phyloP scores from a whole-genome alignment of 352 stramenopile genomes.

The Globisporangium viniferum region DNA sequence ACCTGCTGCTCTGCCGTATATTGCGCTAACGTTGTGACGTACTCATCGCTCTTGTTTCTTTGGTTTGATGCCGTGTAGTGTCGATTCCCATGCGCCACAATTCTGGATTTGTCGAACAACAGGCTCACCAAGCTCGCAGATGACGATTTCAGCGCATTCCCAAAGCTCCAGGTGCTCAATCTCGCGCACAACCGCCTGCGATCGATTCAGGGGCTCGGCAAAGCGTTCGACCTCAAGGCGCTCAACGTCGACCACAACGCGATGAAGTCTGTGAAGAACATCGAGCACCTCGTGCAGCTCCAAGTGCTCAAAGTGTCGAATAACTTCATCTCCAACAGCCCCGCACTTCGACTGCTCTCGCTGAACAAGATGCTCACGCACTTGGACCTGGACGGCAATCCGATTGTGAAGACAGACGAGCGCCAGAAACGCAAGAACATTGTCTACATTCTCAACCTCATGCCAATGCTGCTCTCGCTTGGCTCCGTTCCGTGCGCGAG shows the following conservation, averaged over 20 bases:
- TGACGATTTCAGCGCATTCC: slow-evolving; percentile 46
- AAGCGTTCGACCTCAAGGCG: slow-evolving; percentile 56
- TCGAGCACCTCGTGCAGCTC: slow-evolving; percentile 62
- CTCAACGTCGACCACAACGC: slow-evolving; percentile 57
- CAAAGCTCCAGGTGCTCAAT: slow-evolving; percentile 64
- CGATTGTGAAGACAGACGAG: slow-evolving; percentile 62
- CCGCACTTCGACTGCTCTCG: slow-evolving; percentile 62
- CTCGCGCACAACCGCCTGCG: slow-evolving; percentile 58
- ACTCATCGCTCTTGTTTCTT: not conserved
- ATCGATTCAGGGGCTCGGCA: slow-evolving; percentile 47
- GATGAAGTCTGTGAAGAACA: slow-evolving; percentile 65
- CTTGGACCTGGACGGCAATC: slow-evolving; percentile 74
- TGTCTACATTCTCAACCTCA: slow-evolving; percentile 74
- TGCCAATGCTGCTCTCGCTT: slow-evolving; percentile 58
- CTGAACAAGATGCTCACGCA: slow-evolving; percentile 70
- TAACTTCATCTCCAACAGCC: slow-evolving; percentile 48
- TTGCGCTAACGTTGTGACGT: not conserved
- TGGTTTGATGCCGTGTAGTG: slow-evolving; percentile 29
- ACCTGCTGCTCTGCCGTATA: slow-evolving; percentile 1
- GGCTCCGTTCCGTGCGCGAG: slow-evolving; percentile 49
- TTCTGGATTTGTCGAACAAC: slow-evolving; percentile 69
- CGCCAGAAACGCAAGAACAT: slow-evolving; percentile 64
- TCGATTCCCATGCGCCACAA: slow-evolving; percentile 45
- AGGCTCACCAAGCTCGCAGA: slow-evolving; percentile 51
- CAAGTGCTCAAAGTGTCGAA: slow-evolving; percentile 50